Conservation (phyloP, 257 asterid species). For the Solanum bulbocastanum region DNA sequence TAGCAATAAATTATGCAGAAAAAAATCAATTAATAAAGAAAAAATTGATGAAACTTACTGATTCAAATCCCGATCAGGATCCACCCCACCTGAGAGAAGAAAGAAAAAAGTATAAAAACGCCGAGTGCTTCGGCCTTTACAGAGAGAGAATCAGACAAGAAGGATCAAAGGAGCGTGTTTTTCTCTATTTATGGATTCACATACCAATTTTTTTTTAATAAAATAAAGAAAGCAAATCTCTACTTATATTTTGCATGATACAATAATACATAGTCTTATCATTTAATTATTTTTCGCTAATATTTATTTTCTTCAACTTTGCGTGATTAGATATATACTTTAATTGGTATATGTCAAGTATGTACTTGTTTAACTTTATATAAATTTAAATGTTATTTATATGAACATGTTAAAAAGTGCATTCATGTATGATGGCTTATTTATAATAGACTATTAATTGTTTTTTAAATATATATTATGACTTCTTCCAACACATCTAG, state of each 20-base stretch:
- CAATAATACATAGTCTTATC: too few relatives aligned
- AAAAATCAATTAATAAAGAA: background rate
- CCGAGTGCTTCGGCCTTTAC: background rate
- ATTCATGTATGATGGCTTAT: too few relatives aligned
- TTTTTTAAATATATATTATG: too few relatives aligned
- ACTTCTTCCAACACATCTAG: too few relatives aligned
- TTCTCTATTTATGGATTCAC: slow-evolving; percentile 1
- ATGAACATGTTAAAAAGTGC: too few relatives aligned
- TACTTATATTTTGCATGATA: background rate
- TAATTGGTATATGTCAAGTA: too few relatives aligned
- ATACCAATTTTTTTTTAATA: background rate
- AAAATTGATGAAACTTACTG: slow-evolving; percentile 12
- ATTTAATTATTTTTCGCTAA: too few relatives aligned
- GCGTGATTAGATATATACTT: too few relatives aligned
- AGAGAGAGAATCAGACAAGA: background rate
- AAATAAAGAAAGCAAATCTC: background rate
- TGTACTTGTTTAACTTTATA: too few relatives aligned
- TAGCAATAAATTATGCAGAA: background rate
- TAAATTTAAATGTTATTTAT: too few relatives aligned
- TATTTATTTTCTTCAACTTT: too few relatives aligned
- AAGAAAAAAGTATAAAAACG: background rate
- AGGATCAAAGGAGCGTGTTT: background rate
- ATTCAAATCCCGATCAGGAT: slow-evolving; percentile 9
- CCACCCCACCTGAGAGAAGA: background rate
- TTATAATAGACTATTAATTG: too few relatives aligned